Conservation (phyloP, 192 early-diverging fungal species). For the Linnemannia elongata region DNA sequence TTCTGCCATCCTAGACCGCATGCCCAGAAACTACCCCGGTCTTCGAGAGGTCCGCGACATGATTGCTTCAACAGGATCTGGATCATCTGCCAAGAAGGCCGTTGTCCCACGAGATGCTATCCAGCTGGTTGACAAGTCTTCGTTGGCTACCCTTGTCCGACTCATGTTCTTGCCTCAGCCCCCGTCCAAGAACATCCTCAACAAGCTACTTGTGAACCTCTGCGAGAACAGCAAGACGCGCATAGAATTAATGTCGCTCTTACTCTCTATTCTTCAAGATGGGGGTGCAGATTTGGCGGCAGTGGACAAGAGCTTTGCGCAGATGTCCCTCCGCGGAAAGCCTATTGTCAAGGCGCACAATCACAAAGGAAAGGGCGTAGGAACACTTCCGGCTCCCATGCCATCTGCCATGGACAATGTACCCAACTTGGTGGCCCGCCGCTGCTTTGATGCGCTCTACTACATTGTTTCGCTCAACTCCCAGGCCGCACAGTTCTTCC, state of each 20-base stretch:
- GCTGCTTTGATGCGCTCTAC: constrained; percentile 88
- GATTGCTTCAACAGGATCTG: constrained; percentile 25
- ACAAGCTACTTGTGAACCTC: constrained; percentile 81
- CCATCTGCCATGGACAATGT: constrained; percentile 70
- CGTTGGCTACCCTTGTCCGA: constrained; percentile 85
- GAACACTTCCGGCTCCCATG: constrained; percentile 32
- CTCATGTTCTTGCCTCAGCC: constrained; percentile 92
- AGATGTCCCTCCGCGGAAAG: constrained; percentile 75
- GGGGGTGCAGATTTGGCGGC: constrained; percentile 81
- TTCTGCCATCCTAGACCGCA: constrained; percentile 46
- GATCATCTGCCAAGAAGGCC: constrained; percentile 50
- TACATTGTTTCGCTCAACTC: constrained; percentile 85
- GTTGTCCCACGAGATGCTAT: constrained; percentile 72
- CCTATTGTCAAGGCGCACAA: constrained; percentile 60
- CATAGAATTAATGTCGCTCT: constrained; percentile 84
- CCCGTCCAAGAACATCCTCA: constrained; percentile 73
- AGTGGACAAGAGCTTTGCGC: constrained; percentile 83
- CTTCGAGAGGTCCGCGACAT: constrained; percentile 59
- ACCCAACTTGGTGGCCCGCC: constrained; percentile 91
- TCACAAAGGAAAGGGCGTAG: constrained; percentile 38
- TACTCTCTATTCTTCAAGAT: constrained; percentile 89
- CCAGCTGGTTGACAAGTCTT: constrained; percentile 86
- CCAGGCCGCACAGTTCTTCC: constrained; percentile 82
- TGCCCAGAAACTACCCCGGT: constrained; percentile 36
- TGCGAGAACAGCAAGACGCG: constrained; percentile 92